Base-by-base conservation (phyloP, 495 filamentous ascomycete species). In the Evernia prunastri region DNA sequence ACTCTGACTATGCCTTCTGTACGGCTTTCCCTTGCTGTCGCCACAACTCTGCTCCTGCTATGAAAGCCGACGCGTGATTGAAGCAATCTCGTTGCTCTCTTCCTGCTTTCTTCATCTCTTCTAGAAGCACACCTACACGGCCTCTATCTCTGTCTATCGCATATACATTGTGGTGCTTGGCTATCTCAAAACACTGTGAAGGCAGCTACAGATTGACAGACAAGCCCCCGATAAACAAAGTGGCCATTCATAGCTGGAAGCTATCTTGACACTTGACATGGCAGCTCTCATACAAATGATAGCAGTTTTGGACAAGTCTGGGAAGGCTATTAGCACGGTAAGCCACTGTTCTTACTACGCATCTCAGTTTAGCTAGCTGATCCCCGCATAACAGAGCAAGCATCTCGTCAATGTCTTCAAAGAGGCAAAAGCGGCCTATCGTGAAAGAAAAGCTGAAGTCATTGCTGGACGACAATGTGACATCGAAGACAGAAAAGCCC, bases 301-400 rank as follows among this genome's bases (percentile, higher is more conserved):
- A 70, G 90, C 90, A 61, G 89, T 96, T 62, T 85, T 96, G 75
- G 92, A 96, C 78, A 89, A 88, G 71, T 95, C 91, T 64, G 91
- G 91, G 63, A 93, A 96, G 80, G 86, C 95, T 12, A 89, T 96
- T 59, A 92, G 87, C 81, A 94, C 89, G 63, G 91, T 94, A 83
- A 75, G 89, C 77, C 59, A 65, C 57, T 49, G 27, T 57, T 60
- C 58, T 33, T 42, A 37, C 63, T 20, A 37, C 63, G 39, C 35
- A 15, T 60, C 42, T 25, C 40, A 37, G 31, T 43, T 33, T 25
- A 60, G 49, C 69, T 20, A 20, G 67, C 74, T 77, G 65, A 79
- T 59, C 60, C 47, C 20, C 59, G 49, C 59, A 37, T 35, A 4
- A 49, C 73, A 96, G 91, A 90, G 89, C 74, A 96, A 92, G 78